A percentile compares a stretch with the other conserved stretches of the same genome.
These are phyloP conservation scores for Cryptosporidium meleagridis DNA, from an alignment of 169 alveolate species.

Conservation along the genomic window DNA sequence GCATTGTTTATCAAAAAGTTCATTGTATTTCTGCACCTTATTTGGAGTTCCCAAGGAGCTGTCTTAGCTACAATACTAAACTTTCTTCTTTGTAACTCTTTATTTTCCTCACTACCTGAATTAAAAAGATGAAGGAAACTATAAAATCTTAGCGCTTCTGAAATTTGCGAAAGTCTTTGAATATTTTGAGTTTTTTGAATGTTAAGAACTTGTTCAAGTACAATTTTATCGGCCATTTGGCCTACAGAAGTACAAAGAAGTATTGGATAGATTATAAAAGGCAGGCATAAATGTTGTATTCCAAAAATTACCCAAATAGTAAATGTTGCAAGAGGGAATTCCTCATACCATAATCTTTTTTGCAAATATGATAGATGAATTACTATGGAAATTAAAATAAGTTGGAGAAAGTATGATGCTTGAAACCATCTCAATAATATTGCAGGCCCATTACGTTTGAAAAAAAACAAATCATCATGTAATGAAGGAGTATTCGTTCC, in stretches of 20 bases:
- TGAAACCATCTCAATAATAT: slow-evolving; percentile 70
- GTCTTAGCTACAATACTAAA: slow-evolving; percentile 63
- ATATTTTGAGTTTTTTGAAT: slow-evolving; percentile 70
- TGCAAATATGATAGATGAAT: slow-evolving; percentile 59
- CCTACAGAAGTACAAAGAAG: slow-evolving; percentile 71
- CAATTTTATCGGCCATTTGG: slow-evolving; percentile 67
- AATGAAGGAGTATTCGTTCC: slow-evolving; percentile 65
- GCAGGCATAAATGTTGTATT: slow-evolving; percentile 54
- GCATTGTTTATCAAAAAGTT: slow-evolving; percentile 69
- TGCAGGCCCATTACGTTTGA: slow-evolving; percentile 59
- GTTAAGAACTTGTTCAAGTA: slow-evolving; percentile 47
- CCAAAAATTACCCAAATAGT: slow-evolving; percentile 68
- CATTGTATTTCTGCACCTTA: slow-evolving; percentile 71
- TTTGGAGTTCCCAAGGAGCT: slow-evolving; percentile 73
- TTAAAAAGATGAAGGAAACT: slow-evolving; percentile 45
- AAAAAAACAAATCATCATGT: slow-evolving; percentile 57
- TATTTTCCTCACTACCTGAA: slow-evolving; percentile 40
- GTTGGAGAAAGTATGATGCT: slow-evolving; percentile 71
- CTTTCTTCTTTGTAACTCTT: slow-evolving; percentile 66
- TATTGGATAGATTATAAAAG: slow-evolving; percentile 54
- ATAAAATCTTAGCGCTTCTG: slow-evolving; percentile 60
- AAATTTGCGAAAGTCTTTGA: slow-evolving; percentile 35
- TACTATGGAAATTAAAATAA: slow-evolving; percentile 48
- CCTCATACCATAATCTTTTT: slow-evolving; percentile 63
- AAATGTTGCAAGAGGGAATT: slow-evolving; percentile 26